Base-by-base conservation (phyloP, 805 yeast genomes). In the Scheffersomyces ergatensis region DNA sequence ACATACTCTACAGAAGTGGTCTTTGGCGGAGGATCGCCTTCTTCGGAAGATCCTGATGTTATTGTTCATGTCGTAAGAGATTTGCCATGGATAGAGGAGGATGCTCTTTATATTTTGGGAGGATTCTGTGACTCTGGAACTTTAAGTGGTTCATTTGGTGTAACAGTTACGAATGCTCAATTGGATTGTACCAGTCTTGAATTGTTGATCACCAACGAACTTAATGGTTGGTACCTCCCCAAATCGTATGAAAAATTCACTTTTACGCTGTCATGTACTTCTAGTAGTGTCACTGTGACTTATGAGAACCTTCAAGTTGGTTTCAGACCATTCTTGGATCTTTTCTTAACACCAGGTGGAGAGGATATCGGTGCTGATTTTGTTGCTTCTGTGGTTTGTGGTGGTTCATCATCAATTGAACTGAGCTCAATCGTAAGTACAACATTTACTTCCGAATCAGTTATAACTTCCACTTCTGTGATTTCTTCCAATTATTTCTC, bases 231-330 rank as follows among this genome's bases (percentile, higher is more conserved):
- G 20, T 30, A 15, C 15, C 13, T 18, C 14, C 20, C 33, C 5
- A 30, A 18, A 9, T 18, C 33, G 5, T 7, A 6, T 15, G n/a
- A 16, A 30, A 12, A 5, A 9, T 14, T 18, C 11, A 9, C 18
- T 13, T 8, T 19, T 16, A 30, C 13, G 4, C n/a, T 9, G 5
- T 9, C 14, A 1, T 59, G 63, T 47, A 33, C 41, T 2, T 15
- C 38, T 9, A 35, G 29, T 12, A 35, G 36, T 4, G 38, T 36
- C 17, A 43, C 39, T 4, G 46, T 45, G 4, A 42, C 23, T 12
- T 58, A 53, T 41, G 18, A 20, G 1, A 53, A 50, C 33, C 31
- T 59, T 20, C 63, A 63, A 9, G 58, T 60, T 2, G 65, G 63
- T 2, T 54, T 40, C 43, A 42, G 60, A 9, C 34, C 34, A 18